Conservation (phyloP, 371 early-diverging fungal genomes). For the Mucor racemosus region DNA sequence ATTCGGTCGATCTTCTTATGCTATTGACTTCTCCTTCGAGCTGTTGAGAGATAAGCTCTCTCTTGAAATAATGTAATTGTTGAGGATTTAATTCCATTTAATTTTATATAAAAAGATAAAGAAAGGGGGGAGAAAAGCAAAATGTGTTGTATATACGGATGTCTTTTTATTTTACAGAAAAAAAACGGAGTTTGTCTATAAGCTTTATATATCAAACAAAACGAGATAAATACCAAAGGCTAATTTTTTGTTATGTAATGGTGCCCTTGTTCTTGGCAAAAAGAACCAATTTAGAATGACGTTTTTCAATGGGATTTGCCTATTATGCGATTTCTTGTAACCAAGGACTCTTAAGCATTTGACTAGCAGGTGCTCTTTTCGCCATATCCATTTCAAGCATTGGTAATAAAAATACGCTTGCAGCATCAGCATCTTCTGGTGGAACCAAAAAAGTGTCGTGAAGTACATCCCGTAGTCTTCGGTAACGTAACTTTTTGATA, state of each 20-base stretch:
- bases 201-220: constrained; percentile 1
- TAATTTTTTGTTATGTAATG: constrained; percentile 4
- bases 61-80: constrained; percentile 32
- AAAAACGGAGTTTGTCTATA: constrained; percentile 5
- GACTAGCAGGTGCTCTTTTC: constrained; percentile 61
- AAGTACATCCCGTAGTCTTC: constrained; percentile 83
- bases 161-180: too few relatives aligned
- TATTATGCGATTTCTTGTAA: constrained; percentile 33
- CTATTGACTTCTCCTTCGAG: constrained; percentile 17
- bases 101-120: background rate
- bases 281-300: background rate
- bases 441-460: constrained; percentile 80
- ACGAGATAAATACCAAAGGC: background rate
- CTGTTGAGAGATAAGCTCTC: constrained; percentile 30
- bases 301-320: background rate
- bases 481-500: constrained; percentile 83
- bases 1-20: constrained; percentile 3
- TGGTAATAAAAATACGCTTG: constrained; percentile 67
- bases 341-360: constrained; percentile 66
- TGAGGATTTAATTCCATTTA: constrained; percentile 27
- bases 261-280: constrained; percentile 9
- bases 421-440: constrained; percentile 58
- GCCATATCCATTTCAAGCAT: constrained; percentile 77
- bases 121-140: background rate
- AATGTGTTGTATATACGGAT: background rate